Evolutionary conservation across 148 eudicot genomes (phyloP).

Genomic region (Suaeda aralocaspica): DNA sequence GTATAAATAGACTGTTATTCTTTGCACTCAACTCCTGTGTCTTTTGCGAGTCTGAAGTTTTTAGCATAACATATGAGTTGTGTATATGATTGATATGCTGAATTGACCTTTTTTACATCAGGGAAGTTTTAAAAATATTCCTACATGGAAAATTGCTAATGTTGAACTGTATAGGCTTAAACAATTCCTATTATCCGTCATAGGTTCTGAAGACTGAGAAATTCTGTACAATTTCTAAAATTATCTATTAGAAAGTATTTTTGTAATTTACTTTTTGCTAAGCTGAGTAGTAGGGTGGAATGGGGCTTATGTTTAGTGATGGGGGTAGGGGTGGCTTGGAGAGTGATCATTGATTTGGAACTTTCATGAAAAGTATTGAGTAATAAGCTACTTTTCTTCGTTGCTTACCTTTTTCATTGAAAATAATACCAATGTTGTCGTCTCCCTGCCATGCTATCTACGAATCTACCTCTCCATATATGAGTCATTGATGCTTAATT

Average conservation of each 20-base stretch:
- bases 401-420: not conserved
- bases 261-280: not conserved
- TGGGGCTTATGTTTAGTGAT: not conserved
- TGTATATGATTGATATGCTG: slow-evolving; percentile 7
- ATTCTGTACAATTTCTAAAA: too few relatives aligned
- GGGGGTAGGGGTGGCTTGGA: too few relatives aligned
- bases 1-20: not conserved
- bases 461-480: not conserved
- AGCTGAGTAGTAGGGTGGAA: not conserved
- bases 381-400: not conserved
- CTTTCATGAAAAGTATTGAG: not conserved
- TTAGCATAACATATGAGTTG: not conserved
- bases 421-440: not conserved
- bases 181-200: not conserved
- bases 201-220: not conserved
- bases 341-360: not conserved
- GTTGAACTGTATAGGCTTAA: not conserved
- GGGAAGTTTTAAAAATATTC: not conserved
- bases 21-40: not conserved
- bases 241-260: too few relatives aligned
- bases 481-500: not conserved
- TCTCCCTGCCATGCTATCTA: not conserved
- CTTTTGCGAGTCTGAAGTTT: not conserved
- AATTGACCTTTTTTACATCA: not conserved
- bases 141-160: not conserved